Base-by-base conservation (phyloP, 2,329 filamentous ascomycete species). In the Macrophomina tecta region DNA sequence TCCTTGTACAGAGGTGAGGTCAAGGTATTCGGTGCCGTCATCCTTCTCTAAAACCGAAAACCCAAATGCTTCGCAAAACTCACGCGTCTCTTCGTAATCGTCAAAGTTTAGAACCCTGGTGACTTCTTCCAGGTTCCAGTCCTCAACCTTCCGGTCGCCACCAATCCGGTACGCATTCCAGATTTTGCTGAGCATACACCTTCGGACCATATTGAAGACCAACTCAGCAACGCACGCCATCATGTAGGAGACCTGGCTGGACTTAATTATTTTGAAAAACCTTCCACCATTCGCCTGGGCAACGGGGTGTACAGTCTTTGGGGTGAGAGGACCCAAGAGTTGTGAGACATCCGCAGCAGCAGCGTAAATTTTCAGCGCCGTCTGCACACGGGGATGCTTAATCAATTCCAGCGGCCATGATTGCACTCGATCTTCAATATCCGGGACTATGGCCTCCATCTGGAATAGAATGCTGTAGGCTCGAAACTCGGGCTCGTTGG, bases 211-310 rank as follows among this genome's bases (percentile, higher is more conserved):
- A 64, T 85, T 85, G 76, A 90, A 90, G 69, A 86, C 85, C 11
- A 88, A 84, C 71, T 90, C 88, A 1, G 87, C 85, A 30, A 88
- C 86, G 74, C 88, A 90, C 7, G 84, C 87, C 84, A 88, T 86
- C 7, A 89, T 77, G 71, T 89, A 90, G 0, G 87, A 86, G 1
- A 87, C 82, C 38, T 81, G 78, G 3, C 80, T 79, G 0, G 87
- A 89, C 64, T 81, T 79, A 49, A 90, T 75, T 18, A 87, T 71
- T 9, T 78, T 80, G 81, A 88, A 90, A 70, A 89, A 89, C 2
- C 80, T 79, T 56, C 82, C 77, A 75, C 85, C 87, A 68, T 89
- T 86, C 32, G 84, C 84, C 69, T 87, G 85, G 6, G 85, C 86
- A 64, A 87, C 82, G 7, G 83, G 77, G 70, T 85, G 85, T 5